Conservation (phyloP, 2,329 filamentous ascomycete species). For the Grosmannia penicillata region DNA sequence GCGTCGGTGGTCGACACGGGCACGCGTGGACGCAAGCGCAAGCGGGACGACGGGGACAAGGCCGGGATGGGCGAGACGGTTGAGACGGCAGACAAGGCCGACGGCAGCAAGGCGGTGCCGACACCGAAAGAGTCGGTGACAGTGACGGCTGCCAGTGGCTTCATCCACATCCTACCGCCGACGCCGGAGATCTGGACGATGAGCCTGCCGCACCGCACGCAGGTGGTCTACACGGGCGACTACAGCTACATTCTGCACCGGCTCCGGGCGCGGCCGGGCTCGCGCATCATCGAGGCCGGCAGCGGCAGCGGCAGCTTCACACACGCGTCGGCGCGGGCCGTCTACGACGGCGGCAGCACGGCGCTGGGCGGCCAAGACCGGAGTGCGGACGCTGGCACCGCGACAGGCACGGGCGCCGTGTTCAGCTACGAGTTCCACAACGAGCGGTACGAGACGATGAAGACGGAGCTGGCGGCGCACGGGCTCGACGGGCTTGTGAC, state of each 20-base stretch:
- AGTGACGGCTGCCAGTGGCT: conserved; percentile 42
- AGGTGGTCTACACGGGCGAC: conserved; percentile 77
- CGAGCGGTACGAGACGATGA: conserved; percentile 53
- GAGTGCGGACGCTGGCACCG: conserved; percentile 13
- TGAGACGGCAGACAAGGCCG: background rate
- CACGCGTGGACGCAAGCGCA: conserved; percentile 62
- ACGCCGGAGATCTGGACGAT: conserved; percentile 74
- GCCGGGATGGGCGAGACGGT: background rate
- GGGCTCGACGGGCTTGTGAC: conserved; percentile 46
- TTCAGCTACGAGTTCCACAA: conserved; percentile 76
- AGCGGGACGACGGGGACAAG: conserved; percentile 17
- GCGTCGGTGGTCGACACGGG: conserved; percentile 86
- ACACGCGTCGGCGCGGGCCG: conserved; percentile 60
- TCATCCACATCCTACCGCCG: conserved; percentile 64
- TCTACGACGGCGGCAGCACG: conserved; percentile 45
- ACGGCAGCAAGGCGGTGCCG: background rate
- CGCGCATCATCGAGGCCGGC: conserved; percentile 63
- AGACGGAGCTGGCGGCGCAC: conserved; percentile 54
- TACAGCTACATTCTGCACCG: conserved; percentile 74
- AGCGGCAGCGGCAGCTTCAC: conserved; percentile 75
- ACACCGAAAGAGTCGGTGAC: background rate
- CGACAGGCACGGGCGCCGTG: conserved; percentile 41
- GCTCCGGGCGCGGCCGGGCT: conserved; percentile 58
- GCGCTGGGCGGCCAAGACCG: conserved; percentile 9
- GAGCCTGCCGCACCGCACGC: conserved; percentile 66